Evolutionary conservation across 352 stramenopile species (phyloP).

Genomic region (Elongisporangium anandrum): DNA sequence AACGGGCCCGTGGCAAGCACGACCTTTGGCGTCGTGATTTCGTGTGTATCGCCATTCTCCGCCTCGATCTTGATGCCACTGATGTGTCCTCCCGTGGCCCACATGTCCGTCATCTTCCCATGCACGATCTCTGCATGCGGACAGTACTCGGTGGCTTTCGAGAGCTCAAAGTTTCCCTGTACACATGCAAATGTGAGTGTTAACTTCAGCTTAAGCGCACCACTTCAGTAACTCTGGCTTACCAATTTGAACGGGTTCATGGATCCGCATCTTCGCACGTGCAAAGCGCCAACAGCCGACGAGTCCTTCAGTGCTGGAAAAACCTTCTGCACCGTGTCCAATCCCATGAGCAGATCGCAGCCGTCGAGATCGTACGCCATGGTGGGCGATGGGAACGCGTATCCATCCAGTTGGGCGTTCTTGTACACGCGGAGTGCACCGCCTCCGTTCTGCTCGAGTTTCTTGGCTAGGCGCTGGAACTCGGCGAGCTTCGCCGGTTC

Average conservation of each 20-base stretch:
- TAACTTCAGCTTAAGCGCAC: not conserved
- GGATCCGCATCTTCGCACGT: conserved; percentile 67
- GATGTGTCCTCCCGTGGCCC: conserved; percentile 37
- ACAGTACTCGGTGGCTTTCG: conserved; percentile 59
- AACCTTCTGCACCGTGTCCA: conserved; percentile 44
- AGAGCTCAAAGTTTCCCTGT: conserved; percentile 54
- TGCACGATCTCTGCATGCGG: conserved; percentile 47
- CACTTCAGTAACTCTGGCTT: not conserved
- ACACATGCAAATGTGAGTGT: not conserved
- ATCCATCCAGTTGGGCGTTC: conserved; percentile 28
- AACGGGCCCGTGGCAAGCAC: conserved; percentile 69
- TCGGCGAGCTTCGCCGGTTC: conserved; percentile 41
- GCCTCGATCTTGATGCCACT: conserved; percentile 51
- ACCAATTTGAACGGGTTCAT: conserved; percentile 70
- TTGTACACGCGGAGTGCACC: conserved; percentile 49
- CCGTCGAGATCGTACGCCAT: conserved; percentile 63
- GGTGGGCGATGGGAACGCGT: conserved; percentile 36
- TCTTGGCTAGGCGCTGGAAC: conserved; percentile 38
- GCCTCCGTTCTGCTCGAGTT: conserved; percentile 47
- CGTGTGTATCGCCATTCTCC: conserved; percentile 40
- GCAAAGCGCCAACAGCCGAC: conserved; percentile 46
- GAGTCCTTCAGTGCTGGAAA: conserved; percentile 65
- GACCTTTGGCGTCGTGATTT: conserved; percentile 58
- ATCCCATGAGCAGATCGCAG: conserved; percentile 59
- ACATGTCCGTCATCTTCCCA: conserved; percentile 62